Conservation (phyloP, 2,329 filamentous ascomycete species). For the Cryphonectria parasitica region DNA sequence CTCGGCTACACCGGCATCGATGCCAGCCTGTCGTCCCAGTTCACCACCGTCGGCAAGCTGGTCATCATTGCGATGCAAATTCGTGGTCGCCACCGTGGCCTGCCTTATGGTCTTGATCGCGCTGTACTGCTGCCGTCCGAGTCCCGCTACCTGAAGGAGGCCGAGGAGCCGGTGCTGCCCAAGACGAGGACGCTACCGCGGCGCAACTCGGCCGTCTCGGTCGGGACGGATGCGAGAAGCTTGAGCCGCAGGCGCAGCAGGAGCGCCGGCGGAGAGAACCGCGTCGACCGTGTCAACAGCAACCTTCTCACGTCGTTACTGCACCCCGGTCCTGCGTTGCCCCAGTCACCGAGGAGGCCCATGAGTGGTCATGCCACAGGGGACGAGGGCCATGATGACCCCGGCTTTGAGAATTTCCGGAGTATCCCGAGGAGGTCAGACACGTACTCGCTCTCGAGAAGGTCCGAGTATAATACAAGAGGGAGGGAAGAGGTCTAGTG, state of each 20-base stretch:
- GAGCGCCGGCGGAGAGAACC: slow-evolving; percentile 35
- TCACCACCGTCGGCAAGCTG: slow-evolving; percentile 72
- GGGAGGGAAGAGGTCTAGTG: slow-evolving; percentile 23
- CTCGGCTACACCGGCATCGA: slow-evolving; percentile 79
- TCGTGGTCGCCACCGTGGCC: slow-evolving; percentile 68
- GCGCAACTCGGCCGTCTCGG: slow-evolving; percentile 42
- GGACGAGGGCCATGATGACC: slow-evolving; percentile 4
- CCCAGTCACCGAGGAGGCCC: slow-evolving; percentile 30
- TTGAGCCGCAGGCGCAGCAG: slow-evolving; percentile 41
- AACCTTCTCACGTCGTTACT: slow-evolving; percentile 52
- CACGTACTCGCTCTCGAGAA: slow-evolving; percentile 27
- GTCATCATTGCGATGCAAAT: slow-evolving; percentile 72
- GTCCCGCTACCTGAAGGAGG: slow-evolving; percentile 57
- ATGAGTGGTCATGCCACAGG: slow-evolving; percentile 14
- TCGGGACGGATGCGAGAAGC: slow-evolving; percentile 33
- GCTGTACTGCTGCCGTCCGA: slow-evolving; percentile 64
- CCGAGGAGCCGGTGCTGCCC: slow-evolving; percentile 47
- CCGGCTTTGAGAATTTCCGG: slow-evolving; percentile 18
- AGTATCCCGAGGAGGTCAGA: slow-evolving; percentile 24
- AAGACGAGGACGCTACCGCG: slow-evolving; percentile 36
- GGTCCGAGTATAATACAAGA: slow-evolving; percentile 22
- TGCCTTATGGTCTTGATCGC: slow-evolving; percentile 69
- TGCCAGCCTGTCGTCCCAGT: slow-evolving; percentile 81
- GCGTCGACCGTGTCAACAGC: slow-evolving; percentile 38
- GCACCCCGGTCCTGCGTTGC: slow-evolving; percentile 51